Conservation (phyloP, 306 rosid species). For the barrel medic (Medicago truncatula) region MtrunA17r5.0-ANR NC_053044.1:39040001-39040500, state of each 20-base stretch:
- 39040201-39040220: constrained; percentile 8
- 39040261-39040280: constrained; percentile 35
- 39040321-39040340: constrained; percentile 6
- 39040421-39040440: constrained; percentile 26
- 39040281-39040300: constrained; percentile 39
- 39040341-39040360: constrained; percentile 7
- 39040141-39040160: no score
- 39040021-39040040: no score
- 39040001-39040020: background rate
- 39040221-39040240: constrained; percentile 36
- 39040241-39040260: constrained; percentile 41
- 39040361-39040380: background rate
- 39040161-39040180: no score
- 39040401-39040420: constrained; percentile 29
- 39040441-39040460: constrained; percentile 21
- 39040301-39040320: constrained; percentile 44
- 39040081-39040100: background rate
- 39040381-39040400: background rate
- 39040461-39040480: constrained; percentile 16
- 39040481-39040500: background rate
- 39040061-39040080: background rate
- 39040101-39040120: no score
- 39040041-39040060: no score
- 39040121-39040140: no score
- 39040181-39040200: no score